Evolutionary conservation across 2,329 filamentous ascomycete genomes (phyloP).

Genomic region (Monilinia polystroma): DNA sequence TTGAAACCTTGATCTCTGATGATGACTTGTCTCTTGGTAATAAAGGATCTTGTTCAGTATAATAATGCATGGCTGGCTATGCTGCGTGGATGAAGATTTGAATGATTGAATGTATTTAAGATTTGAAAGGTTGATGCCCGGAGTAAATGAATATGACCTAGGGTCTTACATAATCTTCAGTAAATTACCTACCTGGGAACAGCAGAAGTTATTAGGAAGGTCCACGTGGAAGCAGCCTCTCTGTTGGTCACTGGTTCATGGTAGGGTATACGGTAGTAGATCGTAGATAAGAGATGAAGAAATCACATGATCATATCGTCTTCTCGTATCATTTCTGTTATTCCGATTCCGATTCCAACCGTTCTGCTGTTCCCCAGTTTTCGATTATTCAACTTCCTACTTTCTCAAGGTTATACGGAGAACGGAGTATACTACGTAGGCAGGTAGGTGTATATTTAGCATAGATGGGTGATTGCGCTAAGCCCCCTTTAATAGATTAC

Average conservation of each 20-base stretch:
- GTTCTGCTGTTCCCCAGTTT: no score
- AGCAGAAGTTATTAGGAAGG: no score
- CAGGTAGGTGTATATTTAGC: not conserved
- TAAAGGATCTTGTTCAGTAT: conserved; percentile 38
- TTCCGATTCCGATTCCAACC: no score
- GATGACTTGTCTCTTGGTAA: conserved; percentile 33
- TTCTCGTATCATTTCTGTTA: not conserved
- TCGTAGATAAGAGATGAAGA: not conserved
- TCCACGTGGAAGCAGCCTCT: no score
- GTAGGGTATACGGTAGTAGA: no score
- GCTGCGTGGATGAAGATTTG: no score
- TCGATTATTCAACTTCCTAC: no score
- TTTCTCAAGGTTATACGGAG: no score
- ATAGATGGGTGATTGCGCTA: not conserved
- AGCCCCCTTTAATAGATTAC: conserved; percentile 18
- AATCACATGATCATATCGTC: not conserved
- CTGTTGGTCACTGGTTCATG: no score
- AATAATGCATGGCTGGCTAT: not conserved
- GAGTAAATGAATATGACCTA: not conserved
- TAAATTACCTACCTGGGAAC: no score
- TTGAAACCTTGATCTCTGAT: conserved; percentile 36
- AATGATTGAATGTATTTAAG: not conserved
- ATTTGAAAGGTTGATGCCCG: not conserved
- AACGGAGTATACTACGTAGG: no score
- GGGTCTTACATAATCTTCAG: no score